phyloP scores from a whole-genome alignment of 1,139 yeast genomes.

The Pneumocystis canis region DNA sequence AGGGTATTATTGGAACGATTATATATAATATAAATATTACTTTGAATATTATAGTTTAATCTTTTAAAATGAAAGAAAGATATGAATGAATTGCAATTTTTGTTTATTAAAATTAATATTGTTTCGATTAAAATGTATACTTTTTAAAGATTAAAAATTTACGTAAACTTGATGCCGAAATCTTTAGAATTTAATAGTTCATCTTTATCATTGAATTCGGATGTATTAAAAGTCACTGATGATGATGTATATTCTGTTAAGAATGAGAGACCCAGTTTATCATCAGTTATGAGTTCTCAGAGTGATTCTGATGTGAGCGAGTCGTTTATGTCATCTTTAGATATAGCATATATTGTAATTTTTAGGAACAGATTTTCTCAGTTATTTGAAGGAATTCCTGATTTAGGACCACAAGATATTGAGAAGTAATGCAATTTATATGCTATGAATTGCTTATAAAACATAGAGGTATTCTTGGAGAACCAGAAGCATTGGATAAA shows the following conservation, averaged over 20 bases:
- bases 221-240: background rate
- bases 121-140: background rate
- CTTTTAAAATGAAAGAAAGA: background rate
- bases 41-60: background rate
- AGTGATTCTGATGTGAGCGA: background rate
- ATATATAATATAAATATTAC: background rate
- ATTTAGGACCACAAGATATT: constrained; percentile 28
- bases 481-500: constrained; percentile 19
- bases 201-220: background rate
- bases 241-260: background rate
- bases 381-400: constrained; percentile 23
- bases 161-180: background rate
- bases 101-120: too few species aligned
- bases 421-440: constrained; percentile 23
- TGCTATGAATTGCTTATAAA: background rate
- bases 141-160: background rate
- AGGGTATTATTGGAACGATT: background rate
- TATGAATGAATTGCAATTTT: too few species aligned
- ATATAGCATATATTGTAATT: constrained; percentile 15
- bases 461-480: background rate
- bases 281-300: background rate
- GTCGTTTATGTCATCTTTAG: background rate
- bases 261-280: background rate
- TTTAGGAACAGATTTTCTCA: constrained; percentile 24
- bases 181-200: background rate